Evolutionary conservation across 2,329 filamentous ascomycete genomes (phyloP), one percentile per base, ranked within the genome.

Genomic region (Pestalotiopsis sp.): DNA sequence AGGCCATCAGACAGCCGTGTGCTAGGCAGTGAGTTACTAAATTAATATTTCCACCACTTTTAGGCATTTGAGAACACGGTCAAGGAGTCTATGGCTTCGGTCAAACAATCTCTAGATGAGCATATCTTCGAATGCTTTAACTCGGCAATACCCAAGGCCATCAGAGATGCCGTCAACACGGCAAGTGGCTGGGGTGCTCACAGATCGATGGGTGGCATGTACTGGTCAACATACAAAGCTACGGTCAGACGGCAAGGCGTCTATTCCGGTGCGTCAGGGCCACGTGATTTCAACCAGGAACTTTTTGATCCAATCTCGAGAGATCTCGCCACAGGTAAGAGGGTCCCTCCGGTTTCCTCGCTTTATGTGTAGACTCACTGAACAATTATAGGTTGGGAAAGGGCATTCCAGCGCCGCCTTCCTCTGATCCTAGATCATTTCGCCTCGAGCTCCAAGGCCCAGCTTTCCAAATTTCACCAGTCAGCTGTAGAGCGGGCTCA

Each of bases 191-290:
- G 82, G 83, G 78, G 79, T 10, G 72, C 73, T 5, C 75, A 81
- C 68, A 79, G 75, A 38, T 48, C 69, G 14, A 73, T 77, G 39
- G 86, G 86, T 11, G 87, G 86, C 1, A 74, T 86, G 13, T 71
- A 74, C 40, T 89, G 79, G 77, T 30, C 76, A 2, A 89, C 88
- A 0, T 90, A 89, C 71, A 86, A 84, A 74, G 88, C 88, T 10
- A 75, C 70, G 1, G 71, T 73, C 9, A 64, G 68, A 70, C 77
- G 68, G 68, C 71, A 68, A 40, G 77, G 68, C 64, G 75, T 81
- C 68, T 76, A 66, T 71, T 66, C 39, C 39, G 70, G 72, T 71
- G 74, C 68, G 75, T 75, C 76, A 10, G 77, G 75, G 2, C 63
- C 68, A 5, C 68, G 68, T 30, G 72, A 75, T 52, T 76, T 75